Evolutionary conservation across 495 filamentous ascomycete species (phyloP).

Genomic region (Tuber calosporum): DNA sequence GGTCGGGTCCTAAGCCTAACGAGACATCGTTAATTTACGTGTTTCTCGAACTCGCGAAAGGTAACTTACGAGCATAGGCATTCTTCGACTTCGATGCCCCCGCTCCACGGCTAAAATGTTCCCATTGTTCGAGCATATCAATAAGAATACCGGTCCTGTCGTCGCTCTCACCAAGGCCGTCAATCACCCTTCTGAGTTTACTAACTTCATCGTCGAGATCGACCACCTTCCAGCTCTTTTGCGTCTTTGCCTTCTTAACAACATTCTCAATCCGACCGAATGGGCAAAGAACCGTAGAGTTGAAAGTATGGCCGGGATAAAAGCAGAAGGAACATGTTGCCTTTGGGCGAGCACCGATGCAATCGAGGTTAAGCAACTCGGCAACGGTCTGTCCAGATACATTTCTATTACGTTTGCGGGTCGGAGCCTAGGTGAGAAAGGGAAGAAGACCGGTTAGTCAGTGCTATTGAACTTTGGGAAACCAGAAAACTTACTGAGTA

Average conservation of each 20-base stretch:
- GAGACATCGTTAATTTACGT: not conserved
- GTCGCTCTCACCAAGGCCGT: not conserved
- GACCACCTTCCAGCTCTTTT: constrained; percentile 12
- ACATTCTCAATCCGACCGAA: constrained; percentile 12
- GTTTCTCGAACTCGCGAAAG: not conserved
- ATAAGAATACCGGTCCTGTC: not conserved
- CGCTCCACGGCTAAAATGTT: not conserved
- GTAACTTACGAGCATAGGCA: not conserved
- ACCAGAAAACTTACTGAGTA: not conserved
- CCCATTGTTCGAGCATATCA: not conserved
- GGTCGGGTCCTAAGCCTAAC: not conserved
- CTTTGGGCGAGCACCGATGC: constrained; percentile 18
- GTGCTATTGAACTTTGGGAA: not conserved
- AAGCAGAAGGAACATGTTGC: constrained; percentile 23
- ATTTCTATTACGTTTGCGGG: not conserved
- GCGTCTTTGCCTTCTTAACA: constrained; percentile 11
- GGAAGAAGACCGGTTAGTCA: not conserved
- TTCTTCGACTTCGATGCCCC: not conserved
- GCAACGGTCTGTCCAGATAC: not conserved
- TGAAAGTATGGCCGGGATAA: constrained; percentile 25
- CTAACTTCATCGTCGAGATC: constrained; percentile 17
- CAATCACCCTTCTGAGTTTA: not conserved
- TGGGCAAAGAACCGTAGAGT: constrained; percentile 22
- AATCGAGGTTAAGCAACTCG: constrained; percentile 14
- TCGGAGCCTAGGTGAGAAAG: not conserved